These are phyloP conservation scores for Chaetoceros muelleri DNA, from an alignment of 108 stramenopile genomes.

Conservation along the genomic window DNA sequence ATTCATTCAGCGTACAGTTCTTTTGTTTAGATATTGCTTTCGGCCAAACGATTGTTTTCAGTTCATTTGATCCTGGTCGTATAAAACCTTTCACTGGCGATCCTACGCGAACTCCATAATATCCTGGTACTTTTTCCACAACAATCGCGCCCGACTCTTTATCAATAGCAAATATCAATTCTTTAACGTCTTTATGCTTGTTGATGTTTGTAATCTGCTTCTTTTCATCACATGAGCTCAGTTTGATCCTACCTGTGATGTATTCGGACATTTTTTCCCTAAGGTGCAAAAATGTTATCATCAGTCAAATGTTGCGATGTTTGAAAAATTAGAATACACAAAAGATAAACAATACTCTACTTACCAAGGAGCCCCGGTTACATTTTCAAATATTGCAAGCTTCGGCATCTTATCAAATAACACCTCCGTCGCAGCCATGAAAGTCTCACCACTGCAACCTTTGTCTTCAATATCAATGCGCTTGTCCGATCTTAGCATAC, in stretches of 20 bases:
- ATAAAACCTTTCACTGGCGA: conserved; percentile 43
- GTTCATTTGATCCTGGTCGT: conserved; percentile 8
- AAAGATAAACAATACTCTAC: conserved; percentile 6
- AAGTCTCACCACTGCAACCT: conserved; percentile 66
- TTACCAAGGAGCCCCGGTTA: conserved; percentile 52
- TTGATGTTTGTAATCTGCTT: conserved; percentile 31
- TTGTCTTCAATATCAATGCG: conserved; percentile 68
- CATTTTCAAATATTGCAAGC: conserved; percentile 71
- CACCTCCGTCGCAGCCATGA: conserved; percentile 56
- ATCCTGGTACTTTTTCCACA: conserved; percentile 36
- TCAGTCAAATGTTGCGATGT: too few species aligned
- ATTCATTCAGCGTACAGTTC: conserved; percentile 35
- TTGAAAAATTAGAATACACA: neutral
- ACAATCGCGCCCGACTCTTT: conserved; percentile 22
- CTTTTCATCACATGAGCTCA: conserved; percentile 15
- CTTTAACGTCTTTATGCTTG: conserved; percentile 15
- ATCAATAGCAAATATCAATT: conserved; percentile 20
- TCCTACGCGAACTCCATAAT: conserved; percentile 52
- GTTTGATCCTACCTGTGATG: conserved; percentile 45
- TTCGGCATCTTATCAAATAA: conserved; percentile 46
- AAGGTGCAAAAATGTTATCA: too few species aligned
- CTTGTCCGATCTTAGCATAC: conserved; percentile 40
- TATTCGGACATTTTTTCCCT: conserved; percentile 60
- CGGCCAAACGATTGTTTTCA: conserved; percentile 18
- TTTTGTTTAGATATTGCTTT: conserved; percentile 14